These are phyloP conservation scores for Saitozyma sp. DNA, from an alignment of 768 basidiomycete species.

Conservation along the genomic window DNA sequence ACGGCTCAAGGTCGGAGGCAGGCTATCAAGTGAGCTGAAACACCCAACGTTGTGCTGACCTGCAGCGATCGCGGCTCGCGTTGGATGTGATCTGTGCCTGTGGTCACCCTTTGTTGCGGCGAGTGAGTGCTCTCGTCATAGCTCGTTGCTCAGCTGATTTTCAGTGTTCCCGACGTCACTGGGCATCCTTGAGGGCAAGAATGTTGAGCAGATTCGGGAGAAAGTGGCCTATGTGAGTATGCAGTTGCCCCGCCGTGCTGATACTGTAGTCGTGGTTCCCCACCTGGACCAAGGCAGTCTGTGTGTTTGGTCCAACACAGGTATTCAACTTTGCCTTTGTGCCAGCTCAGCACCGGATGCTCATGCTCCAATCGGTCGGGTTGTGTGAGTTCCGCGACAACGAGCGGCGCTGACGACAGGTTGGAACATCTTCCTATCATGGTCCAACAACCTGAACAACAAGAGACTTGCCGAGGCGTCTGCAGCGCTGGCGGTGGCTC, in stretches of 20 bases:
- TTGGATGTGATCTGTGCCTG: conserved; percentile 32
- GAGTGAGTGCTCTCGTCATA: conserved; percentile 13
- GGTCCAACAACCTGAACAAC: conserved; percentile 44
- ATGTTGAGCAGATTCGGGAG: conserved; percentile 30
- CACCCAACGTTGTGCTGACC: neutral
- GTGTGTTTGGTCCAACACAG: conserved; percentile 47
- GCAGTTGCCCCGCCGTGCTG: conserved; percentile 8
- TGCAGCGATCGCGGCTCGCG: conserved; percentile 30
- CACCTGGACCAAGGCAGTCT: conserved; percentile 37
- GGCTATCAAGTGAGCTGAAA: conserved; percentile 25
- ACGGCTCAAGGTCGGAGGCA: conserved; percentile 24
- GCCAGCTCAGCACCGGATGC: conserved; percentile 42
- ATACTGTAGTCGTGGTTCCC: conserved; percentile 28
- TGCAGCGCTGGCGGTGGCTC: conserved; percentile 8
- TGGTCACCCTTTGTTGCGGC: conserved; percentile 48
- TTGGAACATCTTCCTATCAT: conserved; percentile 51
- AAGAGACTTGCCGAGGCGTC: conserved; percentile 22
- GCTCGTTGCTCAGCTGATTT: conserved; percentile 11
- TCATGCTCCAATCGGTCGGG: conserved; percentile 42
- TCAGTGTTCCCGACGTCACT: conserved; percentile 39
- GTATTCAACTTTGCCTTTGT: conserved; percentile 46
- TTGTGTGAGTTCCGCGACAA: conserved; percentile 22
- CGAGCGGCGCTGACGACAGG: conserved; percentile 16
- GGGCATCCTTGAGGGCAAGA: conserved; percentile 44
- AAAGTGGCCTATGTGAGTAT: conserved; percentile 41